phyloP scores from a whole-genome alignment of 2,329 filamentous ascomycete species.

The Aspergillus quadricinctus region DNA sequence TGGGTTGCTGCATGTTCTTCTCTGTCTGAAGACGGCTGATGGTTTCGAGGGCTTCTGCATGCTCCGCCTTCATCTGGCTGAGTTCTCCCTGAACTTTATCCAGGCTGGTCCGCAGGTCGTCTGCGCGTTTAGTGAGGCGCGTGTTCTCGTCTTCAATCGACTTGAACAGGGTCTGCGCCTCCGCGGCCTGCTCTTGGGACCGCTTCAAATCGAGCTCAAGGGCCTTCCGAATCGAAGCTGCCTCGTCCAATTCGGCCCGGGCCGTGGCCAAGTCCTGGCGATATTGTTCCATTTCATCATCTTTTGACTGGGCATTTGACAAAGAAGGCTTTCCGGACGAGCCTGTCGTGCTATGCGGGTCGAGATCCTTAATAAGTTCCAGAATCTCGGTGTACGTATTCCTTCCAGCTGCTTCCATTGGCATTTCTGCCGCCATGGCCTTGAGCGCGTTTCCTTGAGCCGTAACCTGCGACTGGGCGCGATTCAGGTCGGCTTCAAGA shows the following conservation, averaged over 20 bases:
- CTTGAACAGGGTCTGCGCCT: slow-evolving; percentile 34
- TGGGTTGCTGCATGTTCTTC: slow-evolving; percentile 24
- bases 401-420: slow-evolving; percentile 23
- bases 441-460: slow-evolving; percentile 36
- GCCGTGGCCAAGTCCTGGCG: slow-evolving; percentile 27
- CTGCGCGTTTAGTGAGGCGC: slow-evolving; percentile 29
- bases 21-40: slow-evolving; percentile 28
- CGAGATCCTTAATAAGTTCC: slow-evolving; percentile 33
- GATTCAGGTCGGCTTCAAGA: slow-evolving; percentile 32
- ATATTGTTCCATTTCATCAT: slow-evolving; percentile 19
- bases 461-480: slow-evolving; percentile 32
- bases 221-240: slow-evolving; percentile 23
- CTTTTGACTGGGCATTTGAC: slow-evolving; percentile 10
- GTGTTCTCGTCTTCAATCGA: slow-evolving; percentile 38
- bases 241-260: slow-evolving; percentile 28
- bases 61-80: slow-evolving; percentile 26
- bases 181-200: slow-evolving; percentile 33
- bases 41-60: slow-evolving; percentile 28
- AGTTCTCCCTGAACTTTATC: slow-evolving; percentile 29
- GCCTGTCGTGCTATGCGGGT: slow-evolving; percentile 16
- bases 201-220: slow-evolving; percentile 32
- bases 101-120: slow-evolving; percentile 31
- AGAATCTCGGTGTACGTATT: slow-evolving; percentile 39
- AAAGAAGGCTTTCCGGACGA: slow-evolving; percentile 11
- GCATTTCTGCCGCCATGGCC: slow-evolving; percentile 33